Conservation (phyloP, 345 rosid species). For the Brassica juncea region DNA sequence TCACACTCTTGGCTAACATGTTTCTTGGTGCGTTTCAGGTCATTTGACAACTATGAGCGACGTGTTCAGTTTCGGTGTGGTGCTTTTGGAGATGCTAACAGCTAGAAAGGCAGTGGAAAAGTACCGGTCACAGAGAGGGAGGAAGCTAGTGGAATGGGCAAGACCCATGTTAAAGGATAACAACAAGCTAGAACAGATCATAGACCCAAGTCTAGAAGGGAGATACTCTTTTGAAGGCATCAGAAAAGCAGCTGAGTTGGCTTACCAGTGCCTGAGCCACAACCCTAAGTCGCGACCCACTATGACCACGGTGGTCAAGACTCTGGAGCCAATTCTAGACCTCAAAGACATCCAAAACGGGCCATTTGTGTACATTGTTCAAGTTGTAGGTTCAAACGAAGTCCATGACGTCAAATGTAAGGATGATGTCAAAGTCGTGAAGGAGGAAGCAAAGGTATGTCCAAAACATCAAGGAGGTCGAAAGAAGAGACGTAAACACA, state of each 20-base stretch:
- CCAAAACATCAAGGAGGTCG: constrained; percentile 36
- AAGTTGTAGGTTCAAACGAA: constrained; percentile 27
- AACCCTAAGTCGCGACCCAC: constrained; percentile 66
- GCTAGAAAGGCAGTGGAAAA: constrained; percentile 64
- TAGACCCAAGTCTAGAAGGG: constrained; percentile 79
- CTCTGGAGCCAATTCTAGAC: constrained; percentile 60
- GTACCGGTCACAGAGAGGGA: constrained; percentile 53
- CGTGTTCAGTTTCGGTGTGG: constrained; percentile 80
- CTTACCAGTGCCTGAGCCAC: constrained; percentile 72
- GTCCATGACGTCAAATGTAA: constrained; percentile 21
- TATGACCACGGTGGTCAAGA: constrained; percentile 62
- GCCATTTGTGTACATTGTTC: constrained; percentile 42
- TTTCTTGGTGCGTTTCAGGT: constrained; percentile 49
- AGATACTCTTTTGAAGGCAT: constrained; percentile 62
- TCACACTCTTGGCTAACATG: constrained; percentile 20
- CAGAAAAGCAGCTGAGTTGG: constrained; percentile 58
- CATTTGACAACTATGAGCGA: constrained; percentile 77
- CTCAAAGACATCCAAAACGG: constrained; percentile 52
- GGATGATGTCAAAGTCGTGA: constrained; percentile 32
- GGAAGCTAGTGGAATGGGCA: constrained; percentile 72
- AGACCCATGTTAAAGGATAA: constrained; percentile 62
- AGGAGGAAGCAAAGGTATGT: constrained; percentile 23
- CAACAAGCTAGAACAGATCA: constrained; percentile 49
- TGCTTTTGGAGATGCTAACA: constrained; percentile 66
- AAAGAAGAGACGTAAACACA: constrained; percentile 41